Base-by-base conservation (phyloP, 495 filamentous ascomycete genomes). In the Pseudevernia furfuracea region DNA sequence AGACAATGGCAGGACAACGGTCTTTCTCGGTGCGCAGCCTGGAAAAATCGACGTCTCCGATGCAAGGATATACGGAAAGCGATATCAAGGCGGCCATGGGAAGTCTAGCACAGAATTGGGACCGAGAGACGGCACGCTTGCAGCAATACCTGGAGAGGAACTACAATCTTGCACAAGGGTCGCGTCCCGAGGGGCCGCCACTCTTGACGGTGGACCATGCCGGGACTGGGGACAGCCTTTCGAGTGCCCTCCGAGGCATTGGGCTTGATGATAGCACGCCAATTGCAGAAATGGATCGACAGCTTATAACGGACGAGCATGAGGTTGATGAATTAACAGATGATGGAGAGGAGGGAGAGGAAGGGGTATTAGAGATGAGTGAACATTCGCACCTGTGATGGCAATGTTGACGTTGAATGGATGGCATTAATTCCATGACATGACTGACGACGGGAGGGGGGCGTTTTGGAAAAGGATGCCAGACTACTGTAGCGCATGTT, bases 61-160 rank as follows among this genome's bases (percentile, higher is more conserved):
- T 43, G 58, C 39, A 55, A n/a, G 66, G 69, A n/a, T 73, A 76
- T 28, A 74, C 77, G 28, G 68, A 73, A 10, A 77, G 83, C 43
- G 82, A 87, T 64, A 71, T 85, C 9, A 77, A 82, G 14, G 73
- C 74, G 38, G 78, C 82, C n/a, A 71, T 89, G 43, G 72, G 76
- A 28, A 76, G 85, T 0, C 69, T 90, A 43, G 79, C 80, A 55
- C 79, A 80, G 25, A 85, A 82, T 70, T 90, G 87, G 87, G 81
- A 85, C 37, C 71, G 74, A 8, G 84, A 89, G 70, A 75, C 81
- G 28, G 74, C 75, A 41, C 80, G 85, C 34, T 70, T 89, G 39
- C 74, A 79, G 23, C 74, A 79, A 59, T 88, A 85, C 66, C 78
- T 89, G 23, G 74, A 77, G 37, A 81, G 87, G 15, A 90, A 89